Conservation (phyloP, 140 eudicot species). For the Flaveria floridana region DNA sequence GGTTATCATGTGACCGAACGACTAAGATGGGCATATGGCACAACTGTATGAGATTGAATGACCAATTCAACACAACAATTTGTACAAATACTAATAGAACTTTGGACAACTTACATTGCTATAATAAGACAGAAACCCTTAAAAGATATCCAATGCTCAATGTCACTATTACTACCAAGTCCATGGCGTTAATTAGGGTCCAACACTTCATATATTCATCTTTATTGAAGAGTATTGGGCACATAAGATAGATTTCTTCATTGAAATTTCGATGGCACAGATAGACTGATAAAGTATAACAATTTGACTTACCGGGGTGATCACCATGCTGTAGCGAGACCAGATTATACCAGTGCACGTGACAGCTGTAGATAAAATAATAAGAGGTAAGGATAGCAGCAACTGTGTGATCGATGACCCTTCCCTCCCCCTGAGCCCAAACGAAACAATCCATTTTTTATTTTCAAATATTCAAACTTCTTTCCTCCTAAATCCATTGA, state of each 20-base stretch:
- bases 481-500: neutral
- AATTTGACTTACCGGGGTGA: constrained; percentile 71
- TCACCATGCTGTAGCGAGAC: constrained; percentile 94
- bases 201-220: neutral
- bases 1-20: neutral
- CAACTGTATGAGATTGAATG: neutral
- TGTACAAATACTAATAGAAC: neutral
- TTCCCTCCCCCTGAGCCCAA: neutral
- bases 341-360: constrained; percentile 85
- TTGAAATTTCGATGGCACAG: neutral
- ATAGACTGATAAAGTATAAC: constrained; percentile 8
- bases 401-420: neutral
- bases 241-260: neutral
- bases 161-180: constrained; percentile 6
- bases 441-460: neutral
- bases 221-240: neutral
- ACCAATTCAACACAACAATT: neutral
- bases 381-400: neutral
- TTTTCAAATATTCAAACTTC: neutral
- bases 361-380: constrained; percentile 58
- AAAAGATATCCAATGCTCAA: neutral
- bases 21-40: neutral
- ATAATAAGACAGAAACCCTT: neutral
- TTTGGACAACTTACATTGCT: neutral
- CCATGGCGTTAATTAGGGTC: neutral